Conservation (phyloP, 805 yeast species). For the Ascoidea rubescens region DNA sequence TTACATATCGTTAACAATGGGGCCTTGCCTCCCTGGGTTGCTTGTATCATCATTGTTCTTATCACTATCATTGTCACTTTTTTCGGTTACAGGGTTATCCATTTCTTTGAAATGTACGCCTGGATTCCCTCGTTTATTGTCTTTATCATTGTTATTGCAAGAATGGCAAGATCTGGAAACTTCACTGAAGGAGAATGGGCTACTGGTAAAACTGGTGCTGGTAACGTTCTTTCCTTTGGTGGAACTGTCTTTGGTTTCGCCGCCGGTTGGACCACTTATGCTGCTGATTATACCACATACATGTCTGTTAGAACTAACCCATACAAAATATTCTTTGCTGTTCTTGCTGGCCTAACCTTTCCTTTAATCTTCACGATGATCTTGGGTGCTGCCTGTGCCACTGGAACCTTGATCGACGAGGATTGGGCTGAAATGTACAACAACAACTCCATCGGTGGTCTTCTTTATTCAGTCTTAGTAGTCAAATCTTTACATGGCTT, state of each 20-base stretch:
- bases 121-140: constrained; percentile 75
- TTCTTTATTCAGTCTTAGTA: constrained; percentile 66
- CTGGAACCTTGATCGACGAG: constrained; percentile 38
- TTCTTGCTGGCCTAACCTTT: constrained; percentile 45
- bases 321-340: constrained; percentile 45
- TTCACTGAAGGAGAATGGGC: constrained; percentile 53
- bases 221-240: constrained; percentile 66
- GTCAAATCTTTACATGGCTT: constrained; percentile 73
- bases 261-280: constrained; percentile 89
- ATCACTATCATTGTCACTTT: constrained; percentile 61
- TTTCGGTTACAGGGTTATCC: constrained; percentile 77
- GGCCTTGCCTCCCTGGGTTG: constrained; percentile 79
- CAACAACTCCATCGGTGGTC: constrained; percentile 59
- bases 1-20: constrained; percentile 57
- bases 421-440: constrained; percentile 36
- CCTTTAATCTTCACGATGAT: constrained; percentile 65
- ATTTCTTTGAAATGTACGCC: constrained; percentile 68
- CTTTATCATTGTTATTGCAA: constrained; percentile 66
- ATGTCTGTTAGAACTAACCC: constrained; percentile 55
- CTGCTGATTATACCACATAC: constrained; percentile 85
- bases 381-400: constrained; percentile 77
- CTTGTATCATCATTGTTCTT: constrained; percentile 57
- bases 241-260: constrained; percentile 79
- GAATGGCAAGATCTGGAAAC: constrained; percentile 53
- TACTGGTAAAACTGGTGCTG: constrained; percentile 42